Base-by-base conservation (phyloP, 805 yeast genomes). In the Metschnikowia peoriensis region DNA sequence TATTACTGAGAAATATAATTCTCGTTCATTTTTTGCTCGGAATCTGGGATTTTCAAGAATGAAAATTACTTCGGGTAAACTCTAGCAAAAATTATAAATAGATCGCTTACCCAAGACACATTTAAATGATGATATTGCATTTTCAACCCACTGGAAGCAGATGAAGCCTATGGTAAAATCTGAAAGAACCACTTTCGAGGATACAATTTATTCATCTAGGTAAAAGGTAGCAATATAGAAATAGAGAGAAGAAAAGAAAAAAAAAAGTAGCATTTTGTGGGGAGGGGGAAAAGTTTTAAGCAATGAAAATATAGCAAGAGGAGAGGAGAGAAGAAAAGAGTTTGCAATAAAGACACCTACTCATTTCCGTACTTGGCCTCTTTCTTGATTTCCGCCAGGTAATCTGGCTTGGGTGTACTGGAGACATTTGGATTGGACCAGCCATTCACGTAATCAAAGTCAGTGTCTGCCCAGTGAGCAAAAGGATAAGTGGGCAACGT, bases 401-500 rank as follows among this genome's bases (percentile, higher is more conserved):
- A 68, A 52, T 67, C 61, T 9, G 60, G 56, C 45, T 60, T 58
- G 15, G 64, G 64, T 34, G 59, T 57, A 41, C 62, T 62, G 17
- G 59, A 45, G 28, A 54, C 54, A 44, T 68, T 63, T 6, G 78
- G 78, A 50, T 73, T 73, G 46, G 62, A 66, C 72, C 75, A 74
- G 38, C 77, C 77, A 54, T 69, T 70, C 32, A 65, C 65, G 42
- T 57, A 65, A 55, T 74, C 77, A 57, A 67, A 74, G 55, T 72
- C 73, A 9, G 77, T 71, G 47, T 71, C 62, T 6, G 66, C 75
- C 78, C 78, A 84, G 60, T 78, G 75, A 1, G 89, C 88, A 72
- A 84, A 84, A 35, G 89, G 89, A 61, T 84, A 84, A 2, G 82
- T 70, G 16, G 84, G 81, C 45, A 78, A 61, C 0, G 89, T 84